Conservation (phyloP, 176 grass and related monocot species). For the Phyllostachys edulis region DNA sequence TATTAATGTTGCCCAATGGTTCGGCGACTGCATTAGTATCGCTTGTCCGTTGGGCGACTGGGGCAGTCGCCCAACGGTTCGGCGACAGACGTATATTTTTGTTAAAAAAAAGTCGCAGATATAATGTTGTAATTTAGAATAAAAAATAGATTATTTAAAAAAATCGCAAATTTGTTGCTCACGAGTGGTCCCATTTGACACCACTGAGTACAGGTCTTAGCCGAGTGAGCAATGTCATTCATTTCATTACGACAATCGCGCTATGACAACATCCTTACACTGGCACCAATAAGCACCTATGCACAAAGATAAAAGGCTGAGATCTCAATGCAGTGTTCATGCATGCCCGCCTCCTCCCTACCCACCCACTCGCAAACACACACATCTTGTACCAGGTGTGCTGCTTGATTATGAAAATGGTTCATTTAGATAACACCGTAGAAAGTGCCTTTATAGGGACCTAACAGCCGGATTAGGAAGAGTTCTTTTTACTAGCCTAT, state of each 20-base stretch:
- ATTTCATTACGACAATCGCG: neutral
- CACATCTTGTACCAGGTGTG: slow-evolving; percentile 11
- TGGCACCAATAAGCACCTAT: neutral
- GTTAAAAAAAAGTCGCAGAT: too few relatives aligned
- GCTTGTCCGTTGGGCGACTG: too few relatives aligned
- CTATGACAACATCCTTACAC: neutral
- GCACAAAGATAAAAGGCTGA: slow-evolving; percentile 3
- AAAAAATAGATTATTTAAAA: too few relatives aligned
- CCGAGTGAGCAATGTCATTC: neutral
- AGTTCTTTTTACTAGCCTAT: neutral
- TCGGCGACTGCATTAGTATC: too few relatives aligned
- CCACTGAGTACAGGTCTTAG: neutral
- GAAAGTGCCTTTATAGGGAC: slow-evolving; percentile 18
- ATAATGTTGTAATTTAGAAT: too few relatives aligned
- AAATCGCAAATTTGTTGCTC: slow-evolving; percentile 5
- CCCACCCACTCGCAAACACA: neutral
- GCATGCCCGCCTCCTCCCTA: neutral
- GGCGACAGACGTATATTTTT: too few relatives aligned
- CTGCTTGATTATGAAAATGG: slow-evolving; percentile 20
- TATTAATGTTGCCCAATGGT: too few relatives aligned
- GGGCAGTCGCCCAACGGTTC: too few relatives aligned
- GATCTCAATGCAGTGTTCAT: slow-evolving; percentile 3
- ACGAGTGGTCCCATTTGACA: slow-evolving; percentile 14
- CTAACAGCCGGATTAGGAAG: neutral
- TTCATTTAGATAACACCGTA: slow-evolving; percentile 3